Evolutionary conservation across 1,284 basidiomycete genomes (phyloP), one percentile per base, ranked within the genome.

Genomic region (Puccinia novopanici): DNA sequence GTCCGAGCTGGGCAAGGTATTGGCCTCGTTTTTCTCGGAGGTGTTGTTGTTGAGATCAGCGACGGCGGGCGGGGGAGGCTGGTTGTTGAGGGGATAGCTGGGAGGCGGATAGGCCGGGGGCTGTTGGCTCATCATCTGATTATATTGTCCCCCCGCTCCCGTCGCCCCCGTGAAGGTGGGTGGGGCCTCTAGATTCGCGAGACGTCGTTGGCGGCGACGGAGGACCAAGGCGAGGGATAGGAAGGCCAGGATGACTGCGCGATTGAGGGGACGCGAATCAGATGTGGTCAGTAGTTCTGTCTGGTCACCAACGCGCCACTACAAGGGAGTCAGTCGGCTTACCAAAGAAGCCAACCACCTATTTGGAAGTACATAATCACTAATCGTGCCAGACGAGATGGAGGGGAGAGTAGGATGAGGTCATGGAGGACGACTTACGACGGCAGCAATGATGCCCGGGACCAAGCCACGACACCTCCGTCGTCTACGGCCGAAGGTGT

Each of bases 361-460:
- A 45, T 22, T n/a, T n/a, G n/a, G n/a, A n/a, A n/a, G n/a, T n/a
- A n/a, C n/a, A n/a, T n/a, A n/a, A n/a, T n/a, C n/a, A n/a, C n/a
- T n/a, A n/a, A n/a, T n/a, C n/a, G n/a, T n/a, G n/a, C n/a, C n/a
- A n/a, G n/a, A n/a, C n/a, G n/a, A n/a, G n/a, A n/a, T n/a, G n/a
- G n/a, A n/a, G n/a, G n/a, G n/a, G n/a, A n/a, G n/a, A n/a, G n/a
- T n/a, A n/a, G n/a, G n/a, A n/a, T n/a, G n/a, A n/a, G n/a, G n/a
- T n/a, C n/a, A n/a, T n/a, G n/a, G n/a, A n/a, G n/a, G 67, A 71
- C 1, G 30, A 71, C 76, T 59, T n/a, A 79, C 76, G 22, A 79
- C n/a, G 3, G 65, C 76, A 30, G 67, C 76, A 52, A 79, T 71
- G 45, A 68, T 70, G 0, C 76, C 76, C 5, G 65, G 54, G n/a